phyloP scores from a whole-genome alignment of 2,329 filamentous ascomycete genomes.

The Lizonia empirigonia region DNA sequence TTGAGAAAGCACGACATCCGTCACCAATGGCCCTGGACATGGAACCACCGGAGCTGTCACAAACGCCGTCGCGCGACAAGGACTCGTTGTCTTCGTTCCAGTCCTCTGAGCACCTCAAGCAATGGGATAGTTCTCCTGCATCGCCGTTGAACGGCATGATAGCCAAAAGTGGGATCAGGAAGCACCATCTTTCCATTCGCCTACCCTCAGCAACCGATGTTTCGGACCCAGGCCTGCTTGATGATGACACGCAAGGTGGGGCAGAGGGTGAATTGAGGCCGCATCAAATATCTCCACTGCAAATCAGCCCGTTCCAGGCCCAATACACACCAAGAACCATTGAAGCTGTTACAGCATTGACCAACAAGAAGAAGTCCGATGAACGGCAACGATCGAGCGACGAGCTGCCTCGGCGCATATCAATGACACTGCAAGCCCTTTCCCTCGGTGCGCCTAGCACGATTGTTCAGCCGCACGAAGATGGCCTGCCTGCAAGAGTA shows the following conservation, averaged over 20 bases:
- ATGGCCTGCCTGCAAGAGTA: conserved; percentile 15
- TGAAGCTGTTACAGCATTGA: conserved; percentile 16
- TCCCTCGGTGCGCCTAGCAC: conserved; percentile 24
- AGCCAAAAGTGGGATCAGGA: conserved; percentile 12
- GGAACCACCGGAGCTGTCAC: conserved; percentile 34
- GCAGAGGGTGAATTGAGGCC: conserved; percentile 11
- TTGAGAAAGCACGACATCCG: conserved; percentile 12
- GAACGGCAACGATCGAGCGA: conserved; percentile 31
- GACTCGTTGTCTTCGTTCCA: conserved; percentile 35
- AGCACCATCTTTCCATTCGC: conserved; percentile 21
- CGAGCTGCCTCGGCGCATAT: conserved; percentile 33
- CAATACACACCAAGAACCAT: conserved; percentile 22
- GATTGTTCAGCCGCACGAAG: conserved; percentile 3
- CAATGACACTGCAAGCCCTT: conserved; percentile 29
- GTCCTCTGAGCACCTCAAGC: conserved; percentile 29
- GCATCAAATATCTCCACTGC: conserved; percentile 19
- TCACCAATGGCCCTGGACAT: conserved; percentile 28
- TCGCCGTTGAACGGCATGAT: conserved; percentile 14
- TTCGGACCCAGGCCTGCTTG: conserved; percentile 11
- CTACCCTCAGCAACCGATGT: conserved; percentile 15
- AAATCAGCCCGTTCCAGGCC: conserved; percentile 25
- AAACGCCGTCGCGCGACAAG: conserved; percentile 35
- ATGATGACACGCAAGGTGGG: conserved; percentile 16
- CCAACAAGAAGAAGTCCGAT: conserved; percentile 20
- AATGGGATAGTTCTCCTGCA: conserved; percentile 23